Evolutionary conservation across 805 yeast species (phyloP), one percentile per base, ranked within the genome.

Genomic region (Lipomyces spencermartinsiae): DNA sequence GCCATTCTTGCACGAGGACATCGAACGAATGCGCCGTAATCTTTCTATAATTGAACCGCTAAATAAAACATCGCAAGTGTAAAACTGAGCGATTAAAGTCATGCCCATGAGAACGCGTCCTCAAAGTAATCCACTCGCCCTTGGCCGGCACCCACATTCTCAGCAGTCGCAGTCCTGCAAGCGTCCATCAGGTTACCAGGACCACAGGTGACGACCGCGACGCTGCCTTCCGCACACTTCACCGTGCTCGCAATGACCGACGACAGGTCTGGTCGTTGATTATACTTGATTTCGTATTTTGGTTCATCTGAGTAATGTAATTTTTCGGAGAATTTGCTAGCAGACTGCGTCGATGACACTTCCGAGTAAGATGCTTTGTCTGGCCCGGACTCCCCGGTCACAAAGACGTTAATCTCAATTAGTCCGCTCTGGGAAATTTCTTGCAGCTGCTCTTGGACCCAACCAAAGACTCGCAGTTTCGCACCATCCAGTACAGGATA

Each of bases 211-310:
- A 68, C 62, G 22, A 68, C 60, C 8, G 71, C 69, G 29, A 68
- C 71, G 7, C 65, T 59, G 46, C 71, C 69, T 12, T 58, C 51
- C 14, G 71, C 71, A 5, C 16, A 8, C 22, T 56, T 22, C 14
- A 65, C 59, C 10, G 63, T 64, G 4, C 54, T 33, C 3, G 56
- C 29, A 29, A 68, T 43, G n/a, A 66, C 65, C 14, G 19, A 19
- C 6, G 19, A 22, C 37, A 68, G 62, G 12, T 59, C 56, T 10
- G 71, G 71, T 7, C 71, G 63, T 7, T 58, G 29, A 66, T 49
- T 60, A 58, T 35, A 66, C 8, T 37, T 57, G 56, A 65, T 46
- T 25, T 25, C 91, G 91, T 69, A 86, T 85, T 3, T 25, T 3
- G 29, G 29, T 25, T 25, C 29, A 25, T 25, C 29, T 25, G 29